Evolutionary conservation across 129 eudicot species (phyloP).

Genomic region (Arctium minus): DNA sequence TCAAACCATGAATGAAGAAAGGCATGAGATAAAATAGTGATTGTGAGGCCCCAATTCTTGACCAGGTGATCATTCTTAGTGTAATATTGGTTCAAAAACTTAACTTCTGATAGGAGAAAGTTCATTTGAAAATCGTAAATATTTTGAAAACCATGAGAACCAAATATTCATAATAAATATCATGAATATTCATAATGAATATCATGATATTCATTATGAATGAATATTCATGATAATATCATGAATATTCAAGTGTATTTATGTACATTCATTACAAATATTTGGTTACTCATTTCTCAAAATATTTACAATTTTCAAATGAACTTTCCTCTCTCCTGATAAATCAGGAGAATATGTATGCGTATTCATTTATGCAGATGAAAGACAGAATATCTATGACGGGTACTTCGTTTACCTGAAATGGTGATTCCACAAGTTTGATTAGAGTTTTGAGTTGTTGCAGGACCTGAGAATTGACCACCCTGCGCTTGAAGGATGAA

Average conservation of each 20-base stretch:
- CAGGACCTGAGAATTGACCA: slow-evolving; percentile 57
- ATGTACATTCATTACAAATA: not conserved
- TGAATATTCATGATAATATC: not conserved
- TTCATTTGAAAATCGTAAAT: not conserved
- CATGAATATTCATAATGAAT: not conserved
- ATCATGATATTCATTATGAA: not conserved
- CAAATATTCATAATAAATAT: not conserved
- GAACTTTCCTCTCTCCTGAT: not conserved
- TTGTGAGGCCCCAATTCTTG: too few species aligned
- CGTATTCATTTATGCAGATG: not conserved
- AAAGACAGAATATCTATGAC: not conserved
- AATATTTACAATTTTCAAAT: not conserved
- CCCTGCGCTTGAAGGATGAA: slow-evolving; percentile 58
- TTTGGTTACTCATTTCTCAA: not conserved
- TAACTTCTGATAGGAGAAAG: not conserved
- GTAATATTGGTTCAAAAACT: not conserved
- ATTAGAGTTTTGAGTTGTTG: slow-evolving; percentile 70
- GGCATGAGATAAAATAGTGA: too few species aligned
- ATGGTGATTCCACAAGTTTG: slow-evolving; percentile 72
- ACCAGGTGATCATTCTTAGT: too few species aligned
- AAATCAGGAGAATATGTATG: not conserved
- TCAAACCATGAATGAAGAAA: too few species aligned
- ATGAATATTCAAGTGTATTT: not conserved
- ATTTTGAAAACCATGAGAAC: not conserved
- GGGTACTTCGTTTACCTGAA: slow-evolving; percentile 55